A percentile compares a stretch with the other conserved stretches of the same genome.
Conservation (phyloP, 257 asterid species). For the Fraxinus cuspidata region DNA sequence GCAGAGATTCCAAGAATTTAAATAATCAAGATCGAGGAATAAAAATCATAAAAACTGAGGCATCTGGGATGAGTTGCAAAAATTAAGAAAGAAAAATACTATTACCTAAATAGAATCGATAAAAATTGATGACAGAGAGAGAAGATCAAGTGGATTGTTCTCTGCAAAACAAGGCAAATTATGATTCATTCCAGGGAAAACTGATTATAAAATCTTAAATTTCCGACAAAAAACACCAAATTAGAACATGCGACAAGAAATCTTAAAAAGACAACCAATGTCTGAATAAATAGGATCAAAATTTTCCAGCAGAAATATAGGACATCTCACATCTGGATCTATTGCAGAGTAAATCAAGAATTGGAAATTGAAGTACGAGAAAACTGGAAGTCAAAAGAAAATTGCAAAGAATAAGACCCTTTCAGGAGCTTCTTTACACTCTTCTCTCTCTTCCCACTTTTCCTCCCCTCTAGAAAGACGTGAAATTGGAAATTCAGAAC, state of each 20-base stretch:
- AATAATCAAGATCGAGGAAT: conserved; percentile 13
- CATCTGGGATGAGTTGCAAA: conserved; percentile 32
- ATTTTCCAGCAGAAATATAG: background rate
- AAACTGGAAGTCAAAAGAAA: conserved; percentile 4
- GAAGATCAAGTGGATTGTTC: conserved; percentile 10
- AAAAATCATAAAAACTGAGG: conserved; percentile 12
- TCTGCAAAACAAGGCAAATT: conserved; percentile 33
- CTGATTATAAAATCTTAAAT: conserved; percentile 18
- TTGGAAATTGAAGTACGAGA: background rate
- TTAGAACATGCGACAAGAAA: conserved; percentile 26
- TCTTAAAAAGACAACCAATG: conserved; percentile 29
- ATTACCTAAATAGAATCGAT: conserved; percentile 14
- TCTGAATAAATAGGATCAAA: conserved; percentile 12
- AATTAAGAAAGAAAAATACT: conserved; percentile 18
- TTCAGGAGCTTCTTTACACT: background rate
- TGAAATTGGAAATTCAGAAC: conserved; percentile 7
- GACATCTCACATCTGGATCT: background rate
- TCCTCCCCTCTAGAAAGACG: conserved; percentile 20
- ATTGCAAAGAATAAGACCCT: conserved; percentile 21
- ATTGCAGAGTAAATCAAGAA: background rate
- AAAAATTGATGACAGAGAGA: conserved; percentile 18
- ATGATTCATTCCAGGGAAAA: conserved; percentile 14
- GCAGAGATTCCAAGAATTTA: conserved; percentile 42
- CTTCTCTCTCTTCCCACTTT: background rate
- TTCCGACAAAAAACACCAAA: conserved; percentile 11